These are phyloP conservation scores for Pyrenochaeta sp. DNA, from an alignment of 2,329 filamentous ascomycete species.

Conservation along the genomic window DNA sequence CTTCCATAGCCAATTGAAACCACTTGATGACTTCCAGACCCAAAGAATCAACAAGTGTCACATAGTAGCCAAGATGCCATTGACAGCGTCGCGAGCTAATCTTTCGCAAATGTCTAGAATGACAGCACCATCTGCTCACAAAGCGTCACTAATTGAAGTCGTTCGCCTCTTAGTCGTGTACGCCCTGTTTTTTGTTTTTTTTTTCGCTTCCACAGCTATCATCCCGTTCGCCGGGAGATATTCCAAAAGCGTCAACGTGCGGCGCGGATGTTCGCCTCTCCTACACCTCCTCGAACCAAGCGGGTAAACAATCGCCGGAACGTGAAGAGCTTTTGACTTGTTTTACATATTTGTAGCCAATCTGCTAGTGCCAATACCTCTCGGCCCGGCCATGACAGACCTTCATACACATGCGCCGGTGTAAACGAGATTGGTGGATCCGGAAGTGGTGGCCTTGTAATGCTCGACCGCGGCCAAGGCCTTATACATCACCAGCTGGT, in stretches of 20 bases:
- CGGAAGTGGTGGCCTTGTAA: slow-evolving; percentile 9
- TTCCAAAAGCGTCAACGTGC: slow-evolving; percentile 18
- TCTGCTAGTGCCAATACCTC: not conserved
- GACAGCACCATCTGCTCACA: too few relatives aligned
- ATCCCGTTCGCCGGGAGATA: slow-evolving; percentile 18
- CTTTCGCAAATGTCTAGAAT: too few relatives aligned
- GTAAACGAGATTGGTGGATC: slow-evolving; percentile 25
- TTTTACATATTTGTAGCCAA: slow-evolving; percentile 8
- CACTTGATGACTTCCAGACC: not conserved
- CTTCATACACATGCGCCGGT: slow-evolving; percentile 7
- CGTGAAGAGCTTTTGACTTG: slow-evolving; percentile 4
- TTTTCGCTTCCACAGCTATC: too few relatives aligned
- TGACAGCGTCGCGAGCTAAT: too few relatives aligned
- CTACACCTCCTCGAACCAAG: slow-evolving; percentile 17
- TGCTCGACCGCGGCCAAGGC: slow-evolving; percentile 12
- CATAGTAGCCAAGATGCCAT: too few relatives aligned
- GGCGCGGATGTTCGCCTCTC: slow-evolving; percentile 28
- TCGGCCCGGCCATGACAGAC: not conserved
- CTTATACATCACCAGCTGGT: slow-evolving; percentile 25
- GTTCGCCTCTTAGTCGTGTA: too few relatives aligned
- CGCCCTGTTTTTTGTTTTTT: too few relatives aligned
- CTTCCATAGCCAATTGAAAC: slow-evolving; percentile 1
- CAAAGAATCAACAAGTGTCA: not conserved
- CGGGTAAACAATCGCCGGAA: slow-evolving; percentile 9
- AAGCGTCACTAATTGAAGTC: too few relatives aligned